Conservation (phyloP, 129 eudicot species). For the Erigeron canadensis region DNA sequence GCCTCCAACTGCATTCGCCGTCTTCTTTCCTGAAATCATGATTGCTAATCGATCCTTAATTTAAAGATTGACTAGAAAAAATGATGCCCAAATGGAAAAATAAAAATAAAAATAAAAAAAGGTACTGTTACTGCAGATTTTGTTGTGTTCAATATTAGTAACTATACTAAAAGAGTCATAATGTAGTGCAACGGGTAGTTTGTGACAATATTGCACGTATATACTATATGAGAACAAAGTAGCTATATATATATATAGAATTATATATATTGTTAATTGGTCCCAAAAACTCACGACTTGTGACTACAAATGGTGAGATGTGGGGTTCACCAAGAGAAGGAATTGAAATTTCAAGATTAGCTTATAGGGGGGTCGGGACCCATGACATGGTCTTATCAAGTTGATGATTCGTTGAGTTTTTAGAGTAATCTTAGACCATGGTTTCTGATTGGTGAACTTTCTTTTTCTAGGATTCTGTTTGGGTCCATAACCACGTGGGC, state of each 20-base stretch:
- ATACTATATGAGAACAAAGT: slow-evolving; percentile 4
- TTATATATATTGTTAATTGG: slow-evolving; percentile 20
- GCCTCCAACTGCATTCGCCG: slow-evolving; percentile 70
- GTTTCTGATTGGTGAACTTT: slow-evolving; percentile 44
- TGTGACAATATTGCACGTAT: slow-evolving; percentile 16
- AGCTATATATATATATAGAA: slow-evolving; percentile 20
- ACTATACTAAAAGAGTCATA: slow-evolving; percentile 4
- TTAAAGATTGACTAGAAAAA: not conserved
- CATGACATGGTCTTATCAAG: slow-evolving; percentile 33
- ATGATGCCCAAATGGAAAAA: not conserved
- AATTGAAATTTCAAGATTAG: slow-evolving; percentile 36
- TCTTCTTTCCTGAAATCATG: slow-evolving; percentile 41
- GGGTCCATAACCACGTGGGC: slow-evolving; percentile 45
- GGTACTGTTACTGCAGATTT: not conserved
- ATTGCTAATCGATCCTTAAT: not conserved
- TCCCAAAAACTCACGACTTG: slow-evolving; percentile 37
- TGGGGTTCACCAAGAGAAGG: slow-evolving; percentile 23
- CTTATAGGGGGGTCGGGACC: slow-evolving; percentile 32
- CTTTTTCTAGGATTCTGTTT: slow-evolving; percentile 43
- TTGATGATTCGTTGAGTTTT: slow-evolving; percentile 48
- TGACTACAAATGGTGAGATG: slow-evolving; percentile 34
- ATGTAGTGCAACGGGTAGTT: slow-evolving; percentile 7
- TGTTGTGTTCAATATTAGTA: not conserved
- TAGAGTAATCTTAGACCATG: slow-evolving; percentile 45
- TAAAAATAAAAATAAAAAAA: slow-evolving; percentile 1